Base-by-base conservation (phyloP, 345 rosid genomes). In the Eucalyptus curtisii region DNA sequence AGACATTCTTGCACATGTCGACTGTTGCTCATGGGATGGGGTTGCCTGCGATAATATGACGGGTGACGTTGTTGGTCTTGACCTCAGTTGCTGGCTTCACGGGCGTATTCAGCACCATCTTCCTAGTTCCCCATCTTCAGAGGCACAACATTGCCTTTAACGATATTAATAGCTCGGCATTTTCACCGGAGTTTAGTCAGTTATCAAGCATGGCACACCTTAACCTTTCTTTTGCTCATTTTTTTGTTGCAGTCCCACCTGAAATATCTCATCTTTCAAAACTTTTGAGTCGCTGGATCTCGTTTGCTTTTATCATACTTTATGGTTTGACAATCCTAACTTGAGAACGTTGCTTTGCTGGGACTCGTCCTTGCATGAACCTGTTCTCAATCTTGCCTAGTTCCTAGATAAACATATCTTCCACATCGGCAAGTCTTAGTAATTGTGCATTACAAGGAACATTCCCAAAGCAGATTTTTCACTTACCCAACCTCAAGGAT, bases 21-120 rank as follows among this genome's bases (percentile, higher is more conserved):
- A 88, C 66, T 91, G 92, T 49, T 92, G 91, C 86, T 68, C 59
- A 12, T 91, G 92, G 92, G 91, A 89, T 7, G 91, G 93, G 17
- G 87, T 90, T 5, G 87, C 61, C 13, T 88, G 90, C 25, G 79
- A 90, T 16, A 6, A 3, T 8, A 68, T 19, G 16, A 88, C 85
- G 1, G 91, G 90, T 27, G 57, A 89, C 24, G 91, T 92, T 13
- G 86, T 92, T 40, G 80, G 87, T n/a, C 93, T 92, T 7, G 87
- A 90, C 59, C 90, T 91, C 24, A 87, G 85, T 66, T 87, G 88
- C 20, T 22, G 64, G 59, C 89, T 91, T 47, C 2, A 1, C 1
- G 91, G 88, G 19, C 37, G 2, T 13, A 87, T 90, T 47, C 37
- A 61, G 52, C 79, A 82, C 64, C 45, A 85, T 90, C 8, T 90